Evolutionary conservation across 345 rosid genomes (phyloP), one percentile per base, ranked within the genome.

Genomic region (Litchi chinensis): DNA sequence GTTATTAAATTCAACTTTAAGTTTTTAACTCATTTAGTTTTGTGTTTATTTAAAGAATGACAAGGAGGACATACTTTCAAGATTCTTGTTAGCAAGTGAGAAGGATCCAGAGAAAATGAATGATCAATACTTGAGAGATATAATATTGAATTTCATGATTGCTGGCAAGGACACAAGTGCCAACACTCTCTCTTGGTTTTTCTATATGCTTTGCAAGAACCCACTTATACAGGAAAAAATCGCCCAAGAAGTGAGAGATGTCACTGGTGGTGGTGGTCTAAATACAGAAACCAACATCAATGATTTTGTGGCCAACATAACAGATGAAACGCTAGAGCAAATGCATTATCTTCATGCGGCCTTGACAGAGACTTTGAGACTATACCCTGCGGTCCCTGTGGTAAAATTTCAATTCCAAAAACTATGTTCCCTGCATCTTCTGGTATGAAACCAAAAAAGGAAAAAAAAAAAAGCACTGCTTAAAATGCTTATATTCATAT

Each of bases 341-440:
- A 89, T 91, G 96, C 94, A 91, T 24, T 93, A 93, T 82, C 97
- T 95, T 76, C 97, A 90, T 56, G 95, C 97, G 21, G 79, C 93
- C 3, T 83, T 94, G 75, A 82, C 94, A 8, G 98, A 94, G 87
- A 91, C 97, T 69, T 79, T 91, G 76, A 85, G 98, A 81, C 84
- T 94, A 2, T 88, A 89, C 77, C 97, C 96, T 81, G 76, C 88
- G 22, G 90, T 86, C 10, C 98, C 96, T 24, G 37, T 83, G 86
- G 95, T 90, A 91, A 78, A 10, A 26, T 15, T n/a, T 21, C 77
- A 44, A 4, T 32, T 5, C 37, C 48, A 44, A 24, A 22, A 50
- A 50, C 56, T 50, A 41, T 41, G 0, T 6, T 41, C 9, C 44
- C 44, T 4, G 44, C 6, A 8, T 41, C 9, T 41, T 41, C 44